Base-by-base conservation (phyloP, 2,329 filamentous ascomycete genomes). In the Talaromyces marneffei region DNA sequence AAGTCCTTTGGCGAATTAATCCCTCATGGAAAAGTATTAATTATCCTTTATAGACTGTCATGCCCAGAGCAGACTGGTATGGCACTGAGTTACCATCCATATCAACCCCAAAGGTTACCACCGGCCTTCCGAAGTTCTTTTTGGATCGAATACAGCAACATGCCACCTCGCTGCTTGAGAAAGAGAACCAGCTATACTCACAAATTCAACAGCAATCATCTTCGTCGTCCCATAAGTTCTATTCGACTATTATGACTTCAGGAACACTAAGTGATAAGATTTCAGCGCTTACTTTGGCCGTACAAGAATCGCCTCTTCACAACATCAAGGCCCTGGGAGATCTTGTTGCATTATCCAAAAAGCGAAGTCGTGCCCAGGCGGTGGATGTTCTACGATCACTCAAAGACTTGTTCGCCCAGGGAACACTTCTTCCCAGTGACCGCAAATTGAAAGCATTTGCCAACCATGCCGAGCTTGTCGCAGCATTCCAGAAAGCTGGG, bases 211-310 rank as follows among this genome's bases (percentile, higher is more conserved):
- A 91, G 66, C 79, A 89, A 60, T 86, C 90, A 6, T 86, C 90
- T 56, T 91, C 91, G 27, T 94, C 93, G 2, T 93, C 92, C 42
- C 90, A 95, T 76, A 96, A 92, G 74, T 99, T 99, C 80, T 87
- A 97, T 81, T 91, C 92, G 1, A 96, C 92, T 18, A 97, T 99
- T 73, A 97, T 97, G 90, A 82, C 91, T 9, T 95, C 92, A 1
- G 94, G 94, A 80, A 99, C 95, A 9, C 85, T 97, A 68, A 95
- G 92, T 60, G 94, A 99, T 75, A 97, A 97, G 75, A 89, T 97
- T 46, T 99, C 94, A 2, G 95, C 94, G 3, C 80, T 99, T 70
- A 99, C 94, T 4, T 81, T 99, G 67, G 89, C 94, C 60, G 87
- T 97, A 12, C 95, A 99, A 78, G 94, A 99, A 75, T 97, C 95